Percentiles rank a stretch among this genome's conserved stretches.
phyloP scores from a whole-genome alignment of 371 early-diverging fungal genomes.

The Neoconidiobolus thromboides region DNA sequence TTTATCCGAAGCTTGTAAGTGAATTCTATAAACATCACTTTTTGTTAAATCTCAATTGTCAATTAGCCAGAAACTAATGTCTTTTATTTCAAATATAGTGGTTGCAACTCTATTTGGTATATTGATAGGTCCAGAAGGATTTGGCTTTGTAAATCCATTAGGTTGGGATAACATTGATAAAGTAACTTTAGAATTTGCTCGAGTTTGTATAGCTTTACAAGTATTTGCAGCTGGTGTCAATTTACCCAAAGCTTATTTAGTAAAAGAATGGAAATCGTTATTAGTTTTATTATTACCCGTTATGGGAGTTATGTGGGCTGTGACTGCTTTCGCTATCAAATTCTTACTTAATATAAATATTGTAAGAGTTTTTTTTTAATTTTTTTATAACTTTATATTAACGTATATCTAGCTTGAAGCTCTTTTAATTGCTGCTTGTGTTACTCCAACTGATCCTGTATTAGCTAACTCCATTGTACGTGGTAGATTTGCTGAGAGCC shows the following conservation, averaged over 20 bases:
- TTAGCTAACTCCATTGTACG: slow-evolving; percentile 83
- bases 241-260: slow-evolving; percentile 46
- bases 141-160: slow-evolving; percentile 37
- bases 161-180: slow-evolving; percentile 22
- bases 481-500: slow-evolving; percentile 79
- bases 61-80: not conserved
- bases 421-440: slow-evolving; percentile 65
- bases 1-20: slow-evolving; percentile 73
- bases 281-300: slow-evolving; percentile 64
- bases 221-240: slow-evolving; percentile 56
- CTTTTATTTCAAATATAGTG: slow-evolving; percentile 16
- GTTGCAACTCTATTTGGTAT: slow-evolving; percentile 81
- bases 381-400: slow-evolving; percentile 12
- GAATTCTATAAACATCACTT: not conserved
- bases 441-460: slow-evolving; percentile 94
- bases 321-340: slow-evolving; percentile 52
- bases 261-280: slow-evolving; percentile 42
- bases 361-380: slow-evolving; percentile 19
- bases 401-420: slow-evolving; percentile 26
- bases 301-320: slow-evolving; percentile 73
- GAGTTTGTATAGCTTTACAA: slow-evolving; percentile 62
- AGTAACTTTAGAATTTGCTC: slow-evolving; percentile 45
- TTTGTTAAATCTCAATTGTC: not conserved
- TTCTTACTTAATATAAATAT: slow-evolving; percentile 33
- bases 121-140: slow-evolving; percentile 49